Conservation (phyloP, 2,329 filamentous ascomycete genomes). For the Escovopsis sp. region DNA sequence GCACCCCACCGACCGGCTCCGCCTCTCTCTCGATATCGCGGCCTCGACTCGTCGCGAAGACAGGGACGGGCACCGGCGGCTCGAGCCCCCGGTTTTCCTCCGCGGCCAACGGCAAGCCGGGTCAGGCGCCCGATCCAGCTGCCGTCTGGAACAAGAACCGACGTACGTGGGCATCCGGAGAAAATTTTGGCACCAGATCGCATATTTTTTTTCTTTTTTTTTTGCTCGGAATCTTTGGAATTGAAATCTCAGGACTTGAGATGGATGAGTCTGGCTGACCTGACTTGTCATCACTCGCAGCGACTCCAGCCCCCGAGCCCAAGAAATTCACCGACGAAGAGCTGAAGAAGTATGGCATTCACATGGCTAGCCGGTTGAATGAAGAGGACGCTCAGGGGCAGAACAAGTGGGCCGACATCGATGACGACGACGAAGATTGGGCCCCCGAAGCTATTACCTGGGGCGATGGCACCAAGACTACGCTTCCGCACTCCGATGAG, state of each 20-base stretch:
- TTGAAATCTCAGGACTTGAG: too few relatives aligned
- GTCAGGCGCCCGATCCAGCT: slow-evolving; percentile 51
- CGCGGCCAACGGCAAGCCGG: slow-evolving; percentile 40
- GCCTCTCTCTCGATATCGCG: slow-evolving; percentile 39
- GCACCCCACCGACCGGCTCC: slow-evolving; percentile 30
- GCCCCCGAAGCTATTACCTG: slow-evolving; percentile 73
- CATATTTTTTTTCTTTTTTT: too few relatives aligned
- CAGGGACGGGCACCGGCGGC: slow-evolving; percentile 45
- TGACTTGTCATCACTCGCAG: slow-evolving; percentile 19
- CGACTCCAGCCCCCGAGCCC: slow-evolving; percentile 50
- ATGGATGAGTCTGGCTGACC: too few relatives aligned
- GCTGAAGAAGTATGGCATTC: slow-evolving; percentile 73
- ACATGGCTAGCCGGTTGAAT: slow-evolving; percentile 65
- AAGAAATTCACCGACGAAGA: slow-evolving; percentile 82
- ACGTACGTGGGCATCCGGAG: slow-evolving; percentile 39
- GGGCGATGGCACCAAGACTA: slow-evolving; percentile 78
- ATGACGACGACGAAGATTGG: slow-evolving; percentile 81
- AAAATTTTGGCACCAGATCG: too few relatives aligned
- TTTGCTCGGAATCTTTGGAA: too few relatives aligned
- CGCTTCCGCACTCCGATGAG: slow-evolving; percentile 50
- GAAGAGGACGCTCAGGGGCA: slow-evolving; percentile 61
- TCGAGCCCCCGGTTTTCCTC: slow-evolving; percentile 28
- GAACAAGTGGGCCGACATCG: slow-evolving; percentile 79
- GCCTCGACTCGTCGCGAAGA: slow-evolving; percentile 64
- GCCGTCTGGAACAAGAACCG: slow-evolving; percentile 84